Percentiles rank a stretch among this genome's conserved stretches.
These are phyloP conservation scores for Sporisorium scitamineum DNA, from an alignment of 1,284 basidiomycete species.

Conservation along the genomic window DNA sequence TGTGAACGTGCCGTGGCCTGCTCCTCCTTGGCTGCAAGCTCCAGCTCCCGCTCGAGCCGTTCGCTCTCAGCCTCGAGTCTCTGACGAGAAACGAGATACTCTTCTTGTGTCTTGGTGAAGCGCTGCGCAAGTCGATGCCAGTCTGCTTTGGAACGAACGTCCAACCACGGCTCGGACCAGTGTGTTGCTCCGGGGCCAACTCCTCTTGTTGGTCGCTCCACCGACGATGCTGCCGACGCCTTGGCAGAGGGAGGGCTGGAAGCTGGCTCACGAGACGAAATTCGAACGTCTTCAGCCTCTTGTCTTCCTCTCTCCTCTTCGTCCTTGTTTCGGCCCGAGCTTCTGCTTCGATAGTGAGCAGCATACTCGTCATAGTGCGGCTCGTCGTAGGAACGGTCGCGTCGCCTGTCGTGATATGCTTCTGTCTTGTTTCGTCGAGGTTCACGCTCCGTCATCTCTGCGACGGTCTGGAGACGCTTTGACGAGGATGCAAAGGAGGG, in stretches of 20 bases:
- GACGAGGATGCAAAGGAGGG: constrained; percentile 15
- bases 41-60: constrained; percentile 32
- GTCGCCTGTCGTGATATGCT: constrained; percentile 20
- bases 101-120: constrained; percentile 43
- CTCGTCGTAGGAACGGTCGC: constrained; percentile 31
- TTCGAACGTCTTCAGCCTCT: not conserved
- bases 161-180: constrained; percentile 52
- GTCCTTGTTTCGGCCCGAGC: not conserved
- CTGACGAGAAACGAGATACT: constrained; percentile 23
- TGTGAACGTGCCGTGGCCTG: constrained; percentile 3
- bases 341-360: not conserved
- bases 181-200: constrained; percentile 48
- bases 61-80: constrained; percentile 35
- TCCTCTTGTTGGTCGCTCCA: constrained; percentile 29
- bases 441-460: constrained; percentile 5
- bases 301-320: not conserved
- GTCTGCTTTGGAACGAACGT: constrained; percentile 39
- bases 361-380: not conserved
- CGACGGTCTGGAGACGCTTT: constrained; percentile 17
- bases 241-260: not conserved
- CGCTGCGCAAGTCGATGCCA: constrained; percentile 49
- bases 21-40: constrained; percentile 30
- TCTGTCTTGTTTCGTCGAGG: not conserved
- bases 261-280: not conserved
- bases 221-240: constrained; percentile 1